Evolutionary conservation across 176 grass and related monocot genomes (phyloP), one percentile per base, ranked within the genome.

Genomic region (Coix lacrymajobi): DNA sequence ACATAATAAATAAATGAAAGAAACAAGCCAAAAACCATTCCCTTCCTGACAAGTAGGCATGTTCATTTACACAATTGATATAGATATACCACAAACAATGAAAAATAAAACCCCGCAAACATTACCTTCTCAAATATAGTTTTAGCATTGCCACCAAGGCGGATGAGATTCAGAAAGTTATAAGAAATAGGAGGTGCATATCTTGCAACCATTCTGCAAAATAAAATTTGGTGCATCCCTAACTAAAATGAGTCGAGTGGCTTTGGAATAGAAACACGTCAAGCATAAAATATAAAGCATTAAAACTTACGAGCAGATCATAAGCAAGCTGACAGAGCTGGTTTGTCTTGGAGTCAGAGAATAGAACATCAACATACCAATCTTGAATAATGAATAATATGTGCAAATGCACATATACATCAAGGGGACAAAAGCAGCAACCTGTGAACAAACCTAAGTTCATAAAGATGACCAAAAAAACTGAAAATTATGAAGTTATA

Each of bases 281-380:
- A 79, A 74, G 34, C 60, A 83, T 57, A 38, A 77, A 81, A 62
- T 40, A 56, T 39, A 81, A 80, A 37, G 70, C 36, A 81, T 34
- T 36, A 79, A 78, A 85, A 92, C 93, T 94, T 99, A 99, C 96
- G 96, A 99, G 76, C 96, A 99, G 75, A 99, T 99, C 96, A 96
- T 96, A 73, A 99, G 96, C 89, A 99, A 87, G 85, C 96, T 99
- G 48, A 99, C 93, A 22, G 96, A 92, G 81, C 93, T 99, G 32
- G 96, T 99, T 77, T 99, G 96, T 76, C 90, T 91, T 62, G 96
- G 89, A 85, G 96, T 99, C 14, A 99, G 83, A 61, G 93, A 96
- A 90, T 99, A 99, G 88, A 99, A 99, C 96, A 99, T 99, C 66
- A 99, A 69, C 96, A 99, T 99, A 77, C 96, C 96, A 87, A 99